Evolutionary conservation across 1,284 basidiomycete species (phyloP).

Genomic region (Farysia itapuensis): DNA sequence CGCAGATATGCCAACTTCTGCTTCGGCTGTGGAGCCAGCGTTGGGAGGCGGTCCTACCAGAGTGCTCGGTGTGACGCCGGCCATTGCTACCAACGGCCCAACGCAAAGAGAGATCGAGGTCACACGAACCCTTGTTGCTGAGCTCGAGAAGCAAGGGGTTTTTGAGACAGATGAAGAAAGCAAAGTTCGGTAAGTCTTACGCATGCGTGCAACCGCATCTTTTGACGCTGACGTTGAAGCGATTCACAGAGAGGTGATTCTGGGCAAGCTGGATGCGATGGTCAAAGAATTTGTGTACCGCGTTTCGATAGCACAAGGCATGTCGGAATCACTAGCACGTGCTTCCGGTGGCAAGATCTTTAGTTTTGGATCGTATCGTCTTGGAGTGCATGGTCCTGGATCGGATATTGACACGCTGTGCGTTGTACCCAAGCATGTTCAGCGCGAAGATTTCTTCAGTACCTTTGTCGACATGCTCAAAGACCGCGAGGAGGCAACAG

Average conservation of each 20-base stretch:
- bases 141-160: slow-evolving; percentile 79
- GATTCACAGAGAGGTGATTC: slow-evolving; percentile 84
- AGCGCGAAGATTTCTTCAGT: slow-evolving; percentile 92
- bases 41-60: slow-evolving; percentile 35
- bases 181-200: slow-evolving; percentile 74
- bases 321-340: slow-evolving; percentile 81
- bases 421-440: slow-evolving; percentile 94
- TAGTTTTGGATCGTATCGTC: slow-evolving; percentile 80
- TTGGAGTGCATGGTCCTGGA: slow-evolving; percentile 94
- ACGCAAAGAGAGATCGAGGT: slow-evolving; percentile 62
- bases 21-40: slow-evolving; percentile 34
- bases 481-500: slow-evolving; percentile 79
- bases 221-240: too few relatives aligned
- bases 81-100: slow-evolving; percentile 69
- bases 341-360: slow-evolving; percentile 97
- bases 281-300: slow-evolving; percentile 92
- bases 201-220: too few relatives aligned
- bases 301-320: slow-evolving; percentile 75
- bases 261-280: slow-evolving; percentile 83
- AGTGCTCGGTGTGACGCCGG: slow-evolving; percentile 70
- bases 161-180: slow-evolving; percentile 90
- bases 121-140: slow-evolving; percentile 83
- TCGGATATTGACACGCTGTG: slow-evolving; percentile 98
- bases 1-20: slow-evolving; percentile 34
- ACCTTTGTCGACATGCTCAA: slow-evolving; percentile 87